These are phyloP conservation scores for Phaeolepiota aurea DNA, from an alignment of 768 basidiomycete genomes.

Conservation along the genomic window DNA sequence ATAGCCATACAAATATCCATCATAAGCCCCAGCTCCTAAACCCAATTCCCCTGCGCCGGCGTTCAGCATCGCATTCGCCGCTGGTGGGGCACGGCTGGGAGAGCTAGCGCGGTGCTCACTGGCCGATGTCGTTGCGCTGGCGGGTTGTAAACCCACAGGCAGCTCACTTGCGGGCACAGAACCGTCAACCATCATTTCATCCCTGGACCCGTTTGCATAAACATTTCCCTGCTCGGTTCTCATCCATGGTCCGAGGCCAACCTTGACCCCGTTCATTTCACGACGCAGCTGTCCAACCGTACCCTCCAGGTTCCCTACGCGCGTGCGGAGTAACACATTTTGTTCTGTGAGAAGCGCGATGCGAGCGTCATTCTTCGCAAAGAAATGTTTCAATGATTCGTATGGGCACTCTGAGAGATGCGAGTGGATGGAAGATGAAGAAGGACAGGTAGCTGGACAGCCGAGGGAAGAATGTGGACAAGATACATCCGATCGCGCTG, in stretches of 20 bases:
- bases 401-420: background rate
- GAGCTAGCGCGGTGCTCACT: background rate
- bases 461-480: background rate
- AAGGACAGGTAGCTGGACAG: background rate
- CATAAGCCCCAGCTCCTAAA: background rate
- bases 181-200: background rate
- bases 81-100: background rate
- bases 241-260: slow-evolving; percentile 49
- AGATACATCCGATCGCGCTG: slow-evolving; percentile 3
- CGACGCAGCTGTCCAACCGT: slow-evolving; percentile 38
- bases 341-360: slow-evolving; percentile 45
- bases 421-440: too few species aligned
- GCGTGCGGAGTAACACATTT: slow-evolving; percentile 53
- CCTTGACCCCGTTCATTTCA: slow-evolving; percentile 49
- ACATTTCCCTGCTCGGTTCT: slow-evolving; percentile 6
- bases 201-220: background rate
- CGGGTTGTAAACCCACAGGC: slow-evolving; percentile 12
- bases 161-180: slow-evolving; percentile 11
- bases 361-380: slow-evolving; percentile 9
- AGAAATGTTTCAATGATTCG: background rate
- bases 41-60: background rate
- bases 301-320: slow-evolving; percentile 51
- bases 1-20: background rate
- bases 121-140: slow-evolving; percentile 18
- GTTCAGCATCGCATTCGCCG: background rate